Base-by-base conservation (phyloP, 2,329 filamentous ascomycete genomes). In the Zalaria obscura region DNA sequence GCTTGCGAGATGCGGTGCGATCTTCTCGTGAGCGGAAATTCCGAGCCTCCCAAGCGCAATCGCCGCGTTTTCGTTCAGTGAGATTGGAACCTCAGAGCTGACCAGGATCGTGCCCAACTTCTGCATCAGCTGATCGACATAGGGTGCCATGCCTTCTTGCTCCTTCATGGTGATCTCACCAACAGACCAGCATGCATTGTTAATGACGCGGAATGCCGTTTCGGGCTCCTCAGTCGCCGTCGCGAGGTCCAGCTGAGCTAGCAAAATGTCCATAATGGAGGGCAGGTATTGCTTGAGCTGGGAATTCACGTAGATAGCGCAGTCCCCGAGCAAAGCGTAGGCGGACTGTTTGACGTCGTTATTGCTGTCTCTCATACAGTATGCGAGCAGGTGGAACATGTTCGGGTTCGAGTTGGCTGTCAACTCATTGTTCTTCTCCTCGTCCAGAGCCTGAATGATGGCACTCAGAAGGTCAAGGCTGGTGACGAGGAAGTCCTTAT, bases 111-210 rank as follows among this genome's bases (percentile, higher is more conserved):
- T 75, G 33, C 86, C 74, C 27, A 93, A 76, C 33, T 82, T 78
- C 47, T 80, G 73, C 44, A 93, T 78, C 10, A 98, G 67, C 47
- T 82, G 75, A 25, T 83, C 78, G 6, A 87, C 74, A 57, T 82
- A 94, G 1, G 80, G 81, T 1, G 72, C 72, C 76, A 95, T 83
- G 41, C 73, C 76, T 27, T 69, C 67, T 47, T 79, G 76, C 57
- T 83, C 73, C 46, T 85, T 79, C 60, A 94, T 78, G 10, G 87
- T 78, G 47, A 96, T 91, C 66, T 98, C 91, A 35, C 91, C 91
- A 25, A 79, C 80, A 5, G 88, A 93, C 91, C 91, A 98, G 65
- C 89, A 96, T 25, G 91, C 89, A 57, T 98, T 98, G 72, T 96
- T 98, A 45, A 96, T 79, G 27, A 96, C 88, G 45, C 87, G 86